phyloP scores from a whole-genome alignment of 805 yeast species.

The Yarrowia sp. region DNA sequence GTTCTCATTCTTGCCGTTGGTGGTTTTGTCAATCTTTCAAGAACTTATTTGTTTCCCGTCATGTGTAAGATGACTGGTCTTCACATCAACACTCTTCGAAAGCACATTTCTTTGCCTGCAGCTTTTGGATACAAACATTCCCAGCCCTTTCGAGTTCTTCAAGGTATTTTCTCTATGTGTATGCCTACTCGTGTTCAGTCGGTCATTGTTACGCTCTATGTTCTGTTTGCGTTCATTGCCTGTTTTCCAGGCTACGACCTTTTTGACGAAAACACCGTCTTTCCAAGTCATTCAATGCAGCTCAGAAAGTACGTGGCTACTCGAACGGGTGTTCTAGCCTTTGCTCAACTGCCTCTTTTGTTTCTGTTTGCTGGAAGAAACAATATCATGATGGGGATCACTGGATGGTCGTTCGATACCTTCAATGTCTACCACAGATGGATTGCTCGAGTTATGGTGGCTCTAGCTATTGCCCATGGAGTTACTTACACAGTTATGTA shows the following conservation, averaged over 20 bases:
- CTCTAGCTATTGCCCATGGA: slow-evolving; percentile 48
- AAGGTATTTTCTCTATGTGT: slow-evolving; percentile 29
- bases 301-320: slow-evolving; percentile 48
- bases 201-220: slow-evolving; percentile 43
- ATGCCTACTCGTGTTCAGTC: slow-evolving; percentile 55
- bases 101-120: slow-evolving; percentile 41
- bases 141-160: slow-evolving; percentile 31
- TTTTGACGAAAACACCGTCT: slow-evolving; percentile 40
- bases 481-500: slow-evolving; percentile 40
- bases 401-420: slow-evolving; percentile 61
- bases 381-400: slow-evolving; percentile 56
- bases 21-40: slow-evolving; percentile 29
- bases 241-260: slow-evolving; percentile 36
- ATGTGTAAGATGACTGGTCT: neutral
- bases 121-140: slow-evolving; percentile 38
- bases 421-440: slow-evolving; percentile 62
- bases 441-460: slow-evolving; percentile 46
- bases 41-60: slow-evolving; percentile 26
- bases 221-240: slow-evolving; percentile 38
- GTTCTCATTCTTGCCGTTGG: slow-evolving; percentile 32
- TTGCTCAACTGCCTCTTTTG: slow-evolving; percentile 43
- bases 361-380: slow-evolving; percentile 62
- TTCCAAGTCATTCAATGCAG: slow-evolving; percentile 38
- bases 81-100: slow-evolving; percentile 30
- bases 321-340: slow-evolving; percentile 51